A percentile compares a stretch with the other conserved stretches of the same genome.
Evolutionary conservation across 768 basidiomycete species (phyloP).

Genomic region (Suillus spraguei): DNA sequence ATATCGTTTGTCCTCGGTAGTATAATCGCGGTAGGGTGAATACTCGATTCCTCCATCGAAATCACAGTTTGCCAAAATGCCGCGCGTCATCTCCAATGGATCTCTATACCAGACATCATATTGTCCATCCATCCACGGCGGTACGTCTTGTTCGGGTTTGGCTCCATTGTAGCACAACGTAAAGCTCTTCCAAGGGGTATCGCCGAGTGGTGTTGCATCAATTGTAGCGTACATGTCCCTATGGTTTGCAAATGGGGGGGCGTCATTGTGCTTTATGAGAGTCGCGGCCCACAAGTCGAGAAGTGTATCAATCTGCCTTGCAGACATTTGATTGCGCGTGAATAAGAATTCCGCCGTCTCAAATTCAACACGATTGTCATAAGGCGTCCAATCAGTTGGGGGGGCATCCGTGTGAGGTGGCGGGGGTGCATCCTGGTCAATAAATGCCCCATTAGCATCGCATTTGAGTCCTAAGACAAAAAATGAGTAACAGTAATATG

Average conservation of each 20-base stretch:
- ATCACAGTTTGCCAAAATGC: no score
- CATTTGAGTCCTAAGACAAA: neutral
- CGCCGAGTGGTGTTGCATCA: slow-evolving; percentile 27
- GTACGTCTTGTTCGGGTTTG: slow-evolving; percentile 14
- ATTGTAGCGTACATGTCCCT: slow-evolving; percentile 27
- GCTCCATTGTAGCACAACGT: slow-evolving; percentile 17
- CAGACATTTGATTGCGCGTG: no score
- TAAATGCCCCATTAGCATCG: neutral
- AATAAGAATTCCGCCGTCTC: slow-evolving; percentile 23
- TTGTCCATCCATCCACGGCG: slow-evolving; percentile 27
- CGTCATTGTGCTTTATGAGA: neutral
- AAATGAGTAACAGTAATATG: neutral
- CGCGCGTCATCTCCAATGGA: no score
- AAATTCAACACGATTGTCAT: slow-evolving; percentile 19
- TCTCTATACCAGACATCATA: no score
- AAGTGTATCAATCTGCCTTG: slow-evolving; percentile 21
- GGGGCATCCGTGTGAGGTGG: neutral
- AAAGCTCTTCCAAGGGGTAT: slow-evolving; percentile 32
- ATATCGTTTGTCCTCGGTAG: no score
- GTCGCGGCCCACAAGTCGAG: slow-evolving; percentile 23
- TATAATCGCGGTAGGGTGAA: slow-evolving; percentile 18
- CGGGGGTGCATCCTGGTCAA: neutral
- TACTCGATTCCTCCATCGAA: no score
- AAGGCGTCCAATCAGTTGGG: slow-evolving; percentile 24
- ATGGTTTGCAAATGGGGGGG: slow-evolving; percentile 25